Conservation (phyloP, 345 rosid species). For the Eucalyptus cladocalyx region DNA sequence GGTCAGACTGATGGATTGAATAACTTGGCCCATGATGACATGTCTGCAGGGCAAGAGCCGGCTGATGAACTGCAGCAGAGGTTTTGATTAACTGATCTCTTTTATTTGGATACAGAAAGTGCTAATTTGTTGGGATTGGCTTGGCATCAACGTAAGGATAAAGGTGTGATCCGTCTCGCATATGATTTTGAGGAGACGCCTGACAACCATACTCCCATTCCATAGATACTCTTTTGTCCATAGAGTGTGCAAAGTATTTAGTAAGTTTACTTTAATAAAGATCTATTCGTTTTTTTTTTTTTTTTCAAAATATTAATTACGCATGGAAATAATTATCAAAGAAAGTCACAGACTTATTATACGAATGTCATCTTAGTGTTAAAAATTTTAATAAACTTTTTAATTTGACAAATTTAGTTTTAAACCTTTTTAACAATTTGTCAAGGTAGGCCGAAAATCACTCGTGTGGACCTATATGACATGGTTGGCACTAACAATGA, state of each 20-base stretch:
- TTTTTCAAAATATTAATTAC: background rate
- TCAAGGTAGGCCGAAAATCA: accelerated
- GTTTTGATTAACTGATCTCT: background rate
- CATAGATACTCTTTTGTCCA: background rate
- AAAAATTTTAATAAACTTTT: background rate
- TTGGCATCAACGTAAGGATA: background rate
- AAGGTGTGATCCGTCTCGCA: background rate
- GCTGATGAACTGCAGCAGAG: background rate
- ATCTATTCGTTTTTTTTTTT: background rate
- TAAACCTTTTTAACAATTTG: background rate
- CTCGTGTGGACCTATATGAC: accelerated
- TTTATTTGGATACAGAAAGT: background rate
- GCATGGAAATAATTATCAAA: background rate
- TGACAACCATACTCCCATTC: background rate
- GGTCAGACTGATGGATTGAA: background rate
- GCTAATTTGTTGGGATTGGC: background rate
- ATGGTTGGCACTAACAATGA: accelerated
- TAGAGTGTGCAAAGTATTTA: background rate
- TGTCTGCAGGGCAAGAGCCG: background rate
- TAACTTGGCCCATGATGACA: background rate
- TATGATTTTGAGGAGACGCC: background rate
- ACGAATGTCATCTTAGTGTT: accelerated
- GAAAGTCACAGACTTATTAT: background rate
- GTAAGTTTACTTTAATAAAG: background rate
- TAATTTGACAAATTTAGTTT: accelerated